Conservation (phyloP, 1,139 yeast genomes). For the Debaryomyces nepalensis region DNA sequence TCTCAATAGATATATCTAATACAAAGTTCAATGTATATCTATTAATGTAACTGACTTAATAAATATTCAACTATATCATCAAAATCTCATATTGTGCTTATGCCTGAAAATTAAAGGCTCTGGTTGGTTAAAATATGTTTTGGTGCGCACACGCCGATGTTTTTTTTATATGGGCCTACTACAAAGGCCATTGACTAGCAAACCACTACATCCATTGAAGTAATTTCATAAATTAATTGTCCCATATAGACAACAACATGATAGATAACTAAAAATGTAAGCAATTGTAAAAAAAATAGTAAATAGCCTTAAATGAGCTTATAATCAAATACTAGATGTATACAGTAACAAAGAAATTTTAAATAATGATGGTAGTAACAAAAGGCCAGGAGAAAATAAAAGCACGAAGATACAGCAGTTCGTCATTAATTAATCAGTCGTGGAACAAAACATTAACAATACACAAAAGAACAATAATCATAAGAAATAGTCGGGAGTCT, state of each 20-base stretch:
- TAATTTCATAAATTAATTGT: neutral
- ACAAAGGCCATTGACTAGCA: too few relatives aligned
- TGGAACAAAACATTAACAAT: constrained; percentile 10
- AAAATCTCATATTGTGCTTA: constrained; percentile 8
- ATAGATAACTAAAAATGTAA: neutral
- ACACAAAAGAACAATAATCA: constrained; percentile 29
- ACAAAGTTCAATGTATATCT: constrained; percentile 7
- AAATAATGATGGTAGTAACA: constrained; percentile 8
- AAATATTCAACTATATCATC: constrained; percentile 6
- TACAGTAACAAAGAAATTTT: constrained; percentile 10
- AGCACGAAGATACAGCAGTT: constrained; percentile 9
- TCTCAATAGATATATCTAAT: constrained; percentile 4
- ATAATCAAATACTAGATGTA: constrained; percentile 7
- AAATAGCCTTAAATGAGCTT: constrained; percentile 4
- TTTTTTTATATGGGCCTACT: neutral
- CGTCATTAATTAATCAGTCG: constrained; percentile 12
- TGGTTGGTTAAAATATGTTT: constrained; percentile 27
- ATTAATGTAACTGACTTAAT: constrained; percentile 3
- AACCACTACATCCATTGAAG: neutral
- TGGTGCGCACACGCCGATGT: constrained; percentile 15
- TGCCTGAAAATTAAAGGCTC: constrained; percentile 24
- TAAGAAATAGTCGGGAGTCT: constrained; percentile 93
- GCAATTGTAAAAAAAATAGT: constrained; percentile 1
- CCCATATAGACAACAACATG: neutral
- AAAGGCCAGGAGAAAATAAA: constrained; percentile 8